A percentile compares a stretch with the other conserved stretches of the same genome.
These are phyloP conservation scores for Benincasa hispida DNA, from an alignment of 306 rosid species.

Conservation along the genomic window DNA sequence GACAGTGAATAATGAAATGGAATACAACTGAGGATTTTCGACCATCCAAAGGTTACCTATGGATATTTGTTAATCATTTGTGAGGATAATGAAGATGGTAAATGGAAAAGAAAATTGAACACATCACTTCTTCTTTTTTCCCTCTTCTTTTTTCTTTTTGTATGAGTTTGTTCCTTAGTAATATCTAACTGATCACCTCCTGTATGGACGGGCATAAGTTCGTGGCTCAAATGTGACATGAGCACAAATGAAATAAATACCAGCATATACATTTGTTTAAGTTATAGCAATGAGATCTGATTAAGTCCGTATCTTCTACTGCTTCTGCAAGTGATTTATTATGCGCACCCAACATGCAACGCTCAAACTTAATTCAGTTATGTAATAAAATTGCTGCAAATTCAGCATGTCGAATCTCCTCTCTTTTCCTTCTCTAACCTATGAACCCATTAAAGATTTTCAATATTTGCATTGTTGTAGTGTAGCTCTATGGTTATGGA, in stretches of 20 bases:
- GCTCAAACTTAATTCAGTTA: background rate
- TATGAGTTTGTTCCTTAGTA: background rate
- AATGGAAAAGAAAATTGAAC: too few species aligned
- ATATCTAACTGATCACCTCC: background rate
- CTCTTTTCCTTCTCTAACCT: background rate
- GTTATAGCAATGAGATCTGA: background rate
- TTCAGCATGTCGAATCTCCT: too few species aligned
- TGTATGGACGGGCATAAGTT: background rate
- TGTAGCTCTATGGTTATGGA: background rate
- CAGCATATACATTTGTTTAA: background rate
- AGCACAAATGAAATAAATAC: background rate
- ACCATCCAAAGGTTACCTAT: too few species aligned
- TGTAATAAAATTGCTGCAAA: background rate
- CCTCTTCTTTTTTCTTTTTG: background rate
- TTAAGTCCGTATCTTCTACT: background rate
- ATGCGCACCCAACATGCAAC: background rate
- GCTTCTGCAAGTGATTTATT: background rate
- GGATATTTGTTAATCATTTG: too few species aligned
- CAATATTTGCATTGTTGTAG: background rate
- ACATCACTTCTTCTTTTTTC: too few species aligned
- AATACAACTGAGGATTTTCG: background rate
- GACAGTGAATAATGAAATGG: background rate
- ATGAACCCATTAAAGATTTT: background rate
- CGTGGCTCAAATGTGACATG: background rate
- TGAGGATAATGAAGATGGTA: too few species aligned